These are phyloP conservation scores for Naganishia sp. DNA, from an alignment of 1,284 basidiomycete species.

Conservation along the genomic window DNA sequence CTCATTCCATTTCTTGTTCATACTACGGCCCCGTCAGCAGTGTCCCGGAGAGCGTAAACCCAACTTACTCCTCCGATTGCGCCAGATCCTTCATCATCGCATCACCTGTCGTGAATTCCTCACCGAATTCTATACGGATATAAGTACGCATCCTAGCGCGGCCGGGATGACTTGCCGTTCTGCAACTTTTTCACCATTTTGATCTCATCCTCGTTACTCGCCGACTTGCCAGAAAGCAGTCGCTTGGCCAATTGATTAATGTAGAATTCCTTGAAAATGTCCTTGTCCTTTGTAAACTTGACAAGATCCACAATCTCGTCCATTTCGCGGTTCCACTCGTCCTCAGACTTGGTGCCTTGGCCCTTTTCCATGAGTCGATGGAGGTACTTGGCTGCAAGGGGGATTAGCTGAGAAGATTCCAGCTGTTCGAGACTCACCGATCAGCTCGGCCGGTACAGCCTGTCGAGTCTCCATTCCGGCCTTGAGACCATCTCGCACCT, in stretches of 20 bases:
- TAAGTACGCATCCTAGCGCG: not conserved
- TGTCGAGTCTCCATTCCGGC: conserved; percentile 76
- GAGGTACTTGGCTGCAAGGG: conserved; percentile 70
- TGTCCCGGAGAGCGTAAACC: too few relatives aligned
- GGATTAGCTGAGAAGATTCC: conserved; percentile 16
- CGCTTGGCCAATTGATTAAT: conserved; percentile 85
- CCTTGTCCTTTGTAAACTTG: conserved; percentile 80
- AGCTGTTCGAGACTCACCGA: conserved; percentile 54
- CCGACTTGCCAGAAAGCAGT: conserved; percentile 79
- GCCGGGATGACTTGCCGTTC: conserved; percentile 62
- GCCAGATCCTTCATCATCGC: conserved; percentile 56
- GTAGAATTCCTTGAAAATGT: conserved; percentile 94
- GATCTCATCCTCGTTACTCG: conserved; percentile 88
- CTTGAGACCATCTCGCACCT: conserved; percentile 69
- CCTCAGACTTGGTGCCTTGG: conserved; percentile 70
- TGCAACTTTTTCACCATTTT: conserved; percentile 85
- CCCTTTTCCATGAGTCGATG: conserved; percentile 84
- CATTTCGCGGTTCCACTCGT: conserved; percentile 68
- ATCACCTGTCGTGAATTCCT: conserved; percentile 55
- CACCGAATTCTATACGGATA: conserved; percentile 48
- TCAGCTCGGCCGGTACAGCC: conserved; percentile 90
- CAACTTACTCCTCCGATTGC: conserved; percentile 50
- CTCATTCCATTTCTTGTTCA: conserved; percentile 56
- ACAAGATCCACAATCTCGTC: conserved; percentile 80
- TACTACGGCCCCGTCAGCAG: conserved; percentile 37